Evolutionary conservation across 768 basidiomycete species (phyloP), one percentile per base, ranked within the genome.

Genomic region (Cystofilobasidium ferigula): DNA sequence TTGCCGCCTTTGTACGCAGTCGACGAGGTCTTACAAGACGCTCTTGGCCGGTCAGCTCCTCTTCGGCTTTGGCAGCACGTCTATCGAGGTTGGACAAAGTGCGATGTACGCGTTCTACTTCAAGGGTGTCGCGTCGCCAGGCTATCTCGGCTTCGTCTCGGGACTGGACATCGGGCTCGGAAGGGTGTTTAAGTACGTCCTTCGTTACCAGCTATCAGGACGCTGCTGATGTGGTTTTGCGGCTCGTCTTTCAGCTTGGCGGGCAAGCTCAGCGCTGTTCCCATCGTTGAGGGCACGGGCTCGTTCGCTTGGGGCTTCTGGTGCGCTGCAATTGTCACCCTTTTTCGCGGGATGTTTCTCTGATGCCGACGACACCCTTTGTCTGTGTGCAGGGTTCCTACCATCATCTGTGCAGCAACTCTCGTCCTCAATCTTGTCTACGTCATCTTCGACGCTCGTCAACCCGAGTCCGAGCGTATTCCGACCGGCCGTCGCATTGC

Each of bases 271-370:
- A 68, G 72, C 14, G 71, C 75, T 1, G 71, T 76, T 1, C 75
- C 75, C 12, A 73, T 76, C 69, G 68, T 62, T 22, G 42, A 72
- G 47, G 69, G 71, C 64, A 71, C 72, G 26, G 75, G 75, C 1
- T 73, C 69, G 68, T 76, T 71, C 71, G 72, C 71, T 7, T 76
- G 75, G 75, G 70, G 72, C 5, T 62, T 75, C n/a, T 76, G 75
- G 61, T 51, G 7, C 28, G 0, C 10, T 59, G 9, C 2, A 40
- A 12, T 7, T 3, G 3, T 35, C 4, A 18, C 34, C 4, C 28
- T 35, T 59, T n/a, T n/a, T n/a, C n/a, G n/a, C n/a, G n/a, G n/a
- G 57, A 38, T 40, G 22, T 26, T 35, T 5, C 16, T n/a, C 34
- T 18, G 34, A 10, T 40, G 36, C 24, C n/a, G 9, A 7, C 20